Evolutionary conservation across 768 basidiomycete species (phyloP).

Genomic region (Lactifluus volemus): DNA sequence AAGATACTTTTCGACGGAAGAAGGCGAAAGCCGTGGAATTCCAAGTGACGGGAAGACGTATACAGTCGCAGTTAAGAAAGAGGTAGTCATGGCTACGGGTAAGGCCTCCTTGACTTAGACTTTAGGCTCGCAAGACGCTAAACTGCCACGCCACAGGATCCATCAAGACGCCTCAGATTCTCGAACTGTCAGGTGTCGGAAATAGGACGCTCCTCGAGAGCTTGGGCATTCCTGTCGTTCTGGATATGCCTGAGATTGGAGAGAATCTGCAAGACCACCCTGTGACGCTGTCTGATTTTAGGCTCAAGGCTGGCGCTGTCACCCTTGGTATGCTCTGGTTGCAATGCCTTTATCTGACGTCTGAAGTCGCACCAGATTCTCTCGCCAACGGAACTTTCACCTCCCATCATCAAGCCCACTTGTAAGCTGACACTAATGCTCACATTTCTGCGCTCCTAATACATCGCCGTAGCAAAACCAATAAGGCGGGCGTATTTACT

Average conservation of each 20-base stretch:
- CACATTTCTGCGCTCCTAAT: neutral
- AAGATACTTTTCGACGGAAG: slow-evolving; percentile 9
- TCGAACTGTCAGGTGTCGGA: slow-evolving; percentile 17
- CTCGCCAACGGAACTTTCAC: slow-evolving; percentile 13
- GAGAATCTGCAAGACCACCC: slow-evolving; percentile 20
- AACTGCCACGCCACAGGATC: slow-evolving; percentile 7
- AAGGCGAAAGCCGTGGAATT: slow-evolving; percentile 14
- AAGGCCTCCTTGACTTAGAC: neutral
- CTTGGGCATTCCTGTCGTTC: slow-evolving; percentile 13
- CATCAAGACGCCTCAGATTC: slow-evolving; percentile 18
- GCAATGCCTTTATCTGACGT: neutral
- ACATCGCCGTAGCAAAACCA: neutral
- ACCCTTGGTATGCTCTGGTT: slow-evolving; percentile 12
- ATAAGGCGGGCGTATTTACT: slow-evolving; percentile 8
- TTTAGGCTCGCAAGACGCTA: neutral
- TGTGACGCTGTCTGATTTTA: slow-evolving; percentile 17
- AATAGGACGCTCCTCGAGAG: slow-evolving; percentile 12
- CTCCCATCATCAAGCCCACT: slow-evolving; percentile 8
- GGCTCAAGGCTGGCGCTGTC: slow-evolving; percentile 6
- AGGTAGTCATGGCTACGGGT: slow-evolving; percentile 15
- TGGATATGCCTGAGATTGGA: slow-evolving; percentile 18
- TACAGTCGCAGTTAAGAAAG: slow-evolving; percentile 8
- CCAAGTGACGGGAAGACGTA: slow-evolving; percentile 10
- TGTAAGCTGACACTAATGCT: neutral
- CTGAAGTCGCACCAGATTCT: slow-evolving; percentile 7